Evolutionary conservation across 192 early-diverging fungal genomes (phyloP), one percentile per base, ranked within the genome.

Genomic region (Umbelopsis ramanniana): DNA sequence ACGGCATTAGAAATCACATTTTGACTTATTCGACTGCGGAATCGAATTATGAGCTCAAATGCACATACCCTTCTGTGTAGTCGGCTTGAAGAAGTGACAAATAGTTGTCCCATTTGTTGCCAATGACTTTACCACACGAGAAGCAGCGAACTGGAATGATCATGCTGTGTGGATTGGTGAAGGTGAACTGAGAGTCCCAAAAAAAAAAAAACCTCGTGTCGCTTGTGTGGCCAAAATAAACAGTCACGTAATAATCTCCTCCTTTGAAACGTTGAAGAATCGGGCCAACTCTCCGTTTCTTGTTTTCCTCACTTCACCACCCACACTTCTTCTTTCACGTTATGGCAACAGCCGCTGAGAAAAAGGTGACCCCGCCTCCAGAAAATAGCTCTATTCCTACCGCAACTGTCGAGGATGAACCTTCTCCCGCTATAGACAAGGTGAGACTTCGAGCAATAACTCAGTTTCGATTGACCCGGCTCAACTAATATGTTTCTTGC

Each of bases 71-170:
- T 84, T 94, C 93, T 52, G 84, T 91, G 74, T 92, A 89, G 60
- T 94, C 95, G 35, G 81, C 77, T 77, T 92, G 88, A 11, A 97
- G 75, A 19, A 95, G 83, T 66, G 88, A 81, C 69, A 98, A 84
- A 82, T 97, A 99, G 67, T 85, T 78, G 70, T 97, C 93, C 96
- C 96, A 99, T 83, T 95, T 96, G 89, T 99, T 93, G 71, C 97
- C 97, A 73, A 97, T 90, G 53, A 99, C 95, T 84, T 98, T 98
- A 75, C 97, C 97, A 84, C 97, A 98, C 70, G 93, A 94, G 82
- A 98, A 98, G 84, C 97, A 98, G 48, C 97, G 94, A 40, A 98
- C 97, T 45, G 97, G 97, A 79, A 98, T 96, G 74, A 98, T 96
- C 97, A 98, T 98, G 77, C 72, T 92, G 33, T 50, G 55, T 50